These are phyloP conservation scores for Colletotrichum endophyticum DNA, from an alignment of 2,329 filamentous ascomycete genomes.

Conservation along the genomic window DNA sequence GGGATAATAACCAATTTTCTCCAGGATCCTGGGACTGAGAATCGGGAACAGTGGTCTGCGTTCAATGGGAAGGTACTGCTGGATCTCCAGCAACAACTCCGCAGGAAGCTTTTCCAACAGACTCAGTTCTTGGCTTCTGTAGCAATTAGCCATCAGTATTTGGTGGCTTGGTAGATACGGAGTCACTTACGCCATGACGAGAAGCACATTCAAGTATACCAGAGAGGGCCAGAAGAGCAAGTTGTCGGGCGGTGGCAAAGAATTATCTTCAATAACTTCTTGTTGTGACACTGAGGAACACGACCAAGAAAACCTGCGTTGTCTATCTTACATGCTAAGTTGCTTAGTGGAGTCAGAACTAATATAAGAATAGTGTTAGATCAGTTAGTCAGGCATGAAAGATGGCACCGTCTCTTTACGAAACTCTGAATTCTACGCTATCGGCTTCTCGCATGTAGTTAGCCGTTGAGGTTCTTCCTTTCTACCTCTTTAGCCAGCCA, in stretches of 20 bases:
- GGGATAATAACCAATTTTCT: not conserved
- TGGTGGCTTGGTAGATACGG: not conserved
- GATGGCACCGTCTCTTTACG: not conserved
- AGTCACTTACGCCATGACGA: not conserved
- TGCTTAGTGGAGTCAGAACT: not conserved
- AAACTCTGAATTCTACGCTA: not conserved
- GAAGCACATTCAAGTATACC: not conserved
- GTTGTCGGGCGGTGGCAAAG: not conserved
- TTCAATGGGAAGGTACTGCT: not conserved
- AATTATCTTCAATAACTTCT: not conserved
- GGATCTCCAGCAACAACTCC: not conserved
- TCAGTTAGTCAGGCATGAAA: not conserved
- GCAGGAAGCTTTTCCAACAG: not conserved
- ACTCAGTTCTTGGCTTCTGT: not conserved
- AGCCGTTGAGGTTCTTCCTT: not conserved
- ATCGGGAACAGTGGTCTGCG: not conserved
- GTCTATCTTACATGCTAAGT: not conserved
- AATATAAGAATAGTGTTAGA: not conserved
- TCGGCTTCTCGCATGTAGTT: not conserved
- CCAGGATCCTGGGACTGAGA: rapidly evolving
- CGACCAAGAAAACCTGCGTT: not conserved
- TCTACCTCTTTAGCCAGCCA: not conserved
- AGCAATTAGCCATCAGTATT: not conserved
- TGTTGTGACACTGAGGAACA: not conserved
- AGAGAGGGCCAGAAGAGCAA: not conserved